Base-by-base conservation (phyloP, 108 stramenopile species). In the Cyclotella choctawhatcheeana region DNA sequence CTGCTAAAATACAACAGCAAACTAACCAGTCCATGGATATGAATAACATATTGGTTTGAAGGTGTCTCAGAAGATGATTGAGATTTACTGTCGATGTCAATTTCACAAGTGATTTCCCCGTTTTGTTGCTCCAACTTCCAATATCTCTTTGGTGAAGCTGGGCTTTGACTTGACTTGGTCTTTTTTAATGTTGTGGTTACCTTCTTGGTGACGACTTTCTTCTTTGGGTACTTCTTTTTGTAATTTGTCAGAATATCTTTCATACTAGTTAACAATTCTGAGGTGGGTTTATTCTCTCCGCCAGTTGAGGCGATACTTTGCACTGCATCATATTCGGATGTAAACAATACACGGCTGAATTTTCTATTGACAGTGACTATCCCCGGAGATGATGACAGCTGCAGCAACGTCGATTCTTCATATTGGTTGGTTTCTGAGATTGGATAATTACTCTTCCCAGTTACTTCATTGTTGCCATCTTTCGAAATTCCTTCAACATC, bases 11-110 rank as follows among this genome's bases (percentile, higher is more conserved):
- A n/a, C 2, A 52, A 10, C 51, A 52, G 37, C 22, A 22, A 22
- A 58, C 60, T 44, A 13, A 61, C 60, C 60, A 73, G 21, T 8
- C 71, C 71, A 29, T 73, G 71, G 59, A 73, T 73, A 40, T 73
- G 71, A 21, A 73, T 63, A 8, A 64, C 32, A 18, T 63, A 55
- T 73, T 72, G 51, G 31, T n/a, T 73, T 24, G 27, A 54, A 27
- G 34, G 47, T 31, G 30, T 10, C 1, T 30, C 12, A 6, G 44
- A 31, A 0, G n/a, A 20, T 64, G 6, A 8, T 20, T 26, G 25
- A n/a, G 27, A n/a, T 48, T 0, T 10, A 21, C 21, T 22, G 10
- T 2, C 2, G n/a, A 22, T 22, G 1, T 22, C 27, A 48, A 64
- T 64, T 48, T 34, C 3, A 30, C 64, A 64, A 30, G 30, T 14